A percentile compares a stretch with the other conserved stretches of the same genome.
These are phyloP conservation scores for Coniella vitis DNA, from an alignment of 2,329 filamentous ascomycete genomes.

Conservation along the genomic window DNA sequence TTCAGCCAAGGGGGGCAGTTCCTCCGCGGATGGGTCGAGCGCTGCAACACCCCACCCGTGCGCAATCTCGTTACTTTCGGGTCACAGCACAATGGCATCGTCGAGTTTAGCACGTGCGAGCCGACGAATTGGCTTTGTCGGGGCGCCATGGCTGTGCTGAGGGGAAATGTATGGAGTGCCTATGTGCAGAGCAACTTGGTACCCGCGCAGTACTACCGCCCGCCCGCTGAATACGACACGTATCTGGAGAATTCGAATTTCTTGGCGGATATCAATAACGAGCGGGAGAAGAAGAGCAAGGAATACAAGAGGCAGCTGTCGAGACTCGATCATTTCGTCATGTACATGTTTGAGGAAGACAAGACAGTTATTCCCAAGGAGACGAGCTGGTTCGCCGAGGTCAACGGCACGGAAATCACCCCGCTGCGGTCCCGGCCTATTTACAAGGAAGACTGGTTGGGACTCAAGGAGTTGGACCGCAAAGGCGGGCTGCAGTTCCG, in stretches of 20 bases:
- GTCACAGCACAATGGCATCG: slow-evolving; percentile 87
- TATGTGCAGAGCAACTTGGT: slow-evolving; percentile 77
- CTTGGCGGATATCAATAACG: slow-evolving; percentile 94
- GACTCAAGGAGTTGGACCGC: slow-evolving; percentile 70
- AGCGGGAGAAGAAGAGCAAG: slow-evolving; percentile 66
- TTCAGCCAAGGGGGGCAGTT: slow-evolving; percentile 97
- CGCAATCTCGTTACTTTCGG: slow-evolving; percentile 81
- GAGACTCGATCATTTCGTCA: slow-evolving; percentile 67
- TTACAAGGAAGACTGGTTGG: slow-evolving; percentile 92
- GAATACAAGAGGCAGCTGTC: slow-evolving; percentile 67
- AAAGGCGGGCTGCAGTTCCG: slow-evolving; percentile 73
- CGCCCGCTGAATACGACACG: slow-evolving; percentile 56
- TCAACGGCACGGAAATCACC: slow-evolving; percentile 63
- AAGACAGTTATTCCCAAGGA: slow-evolving; percentile 83
- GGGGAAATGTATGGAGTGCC: slow-evolving; percentile 70
- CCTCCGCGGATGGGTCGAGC: slow-evolving; percentile 82
- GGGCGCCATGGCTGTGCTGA: slow-evolving; percentile 69
- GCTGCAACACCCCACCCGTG: slow-evolving; percentile 72
- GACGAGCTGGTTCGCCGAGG: slow-evolving; percentile 83
- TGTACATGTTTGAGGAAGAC: slow-evolving; percentile 88
- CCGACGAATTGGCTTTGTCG: slow-evolving; percentile 72
- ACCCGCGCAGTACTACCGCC: slow-evolving; percentile 91
- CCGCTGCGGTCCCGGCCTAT: slow-evolving; percentile 62
- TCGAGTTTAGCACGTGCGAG: slow-evolving; percentile 69
- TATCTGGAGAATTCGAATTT: slow-evolving; percentile 83